phyloP scores from a whole-genome alignment of 495 filamentous ascomycete genomes.

The Podospora pseudoanserina region DNA sequence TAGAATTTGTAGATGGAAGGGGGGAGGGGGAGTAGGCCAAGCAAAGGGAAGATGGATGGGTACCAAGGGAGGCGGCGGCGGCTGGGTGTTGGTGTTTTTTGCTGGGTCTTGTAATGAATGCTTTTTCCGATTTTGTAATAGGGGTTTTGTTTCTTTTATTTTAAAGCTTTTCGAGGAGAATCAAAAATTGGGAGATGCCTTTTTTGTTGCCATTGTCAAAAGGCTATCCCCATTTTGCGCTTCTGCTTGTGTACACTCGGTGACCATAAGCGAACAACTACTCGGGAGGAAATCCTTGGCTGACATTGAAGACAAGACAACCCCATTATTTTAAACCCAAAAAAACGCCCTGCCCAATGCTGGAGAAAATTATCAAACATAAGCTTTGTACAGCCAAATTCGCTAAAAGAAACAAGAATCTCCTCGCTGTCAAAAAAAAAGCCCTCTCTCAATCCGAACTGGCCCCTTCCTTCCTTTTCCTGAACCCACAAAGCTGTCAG shows the following conservation, averaged over 20 bases:
- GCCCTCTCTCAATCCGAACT: background rate
- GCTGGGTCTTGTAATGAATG: background rate
- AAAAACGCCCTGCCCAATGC: conserved; percentile 26
- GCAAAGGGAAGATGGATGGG: background rate
- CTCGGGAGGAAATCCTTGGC: no score
- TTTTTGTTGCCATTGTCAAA: background rate
- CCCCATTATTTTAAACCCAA: conserved; percentile 9
- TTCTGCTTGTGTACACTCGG: no score
- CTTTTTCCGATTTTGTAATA: background rate
- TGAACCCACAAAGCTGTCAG: background rate
- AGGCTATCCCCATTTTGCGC: background rate
- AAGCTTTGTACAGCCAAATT: conserved; percentile 19
- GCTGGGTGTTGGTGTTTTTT: conserved; percentile 1
- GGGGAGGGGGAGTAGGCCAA: no score
- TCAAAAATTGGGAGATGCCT: conserved; percentile 1
- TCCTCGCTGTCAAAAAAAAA: background rate
- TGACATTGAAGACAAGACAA: background rate
- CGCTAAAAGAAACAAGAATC: conserved; percentile 4
- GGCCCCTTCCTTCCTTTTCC: background rate
- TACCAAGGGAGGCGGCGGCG: background rate
- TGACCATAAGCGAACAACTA: no score
- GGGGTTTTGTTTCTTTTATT: background rate
- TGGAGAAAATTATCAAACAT: conserved; percentile 16
- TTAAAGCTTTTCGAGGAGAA: conserved; percentile 5
- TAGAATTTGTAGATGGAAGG: background rate